Base-by-base conservation (phyloP, 352 stramenopile species). In the Globisporangium lucens region DNA sequence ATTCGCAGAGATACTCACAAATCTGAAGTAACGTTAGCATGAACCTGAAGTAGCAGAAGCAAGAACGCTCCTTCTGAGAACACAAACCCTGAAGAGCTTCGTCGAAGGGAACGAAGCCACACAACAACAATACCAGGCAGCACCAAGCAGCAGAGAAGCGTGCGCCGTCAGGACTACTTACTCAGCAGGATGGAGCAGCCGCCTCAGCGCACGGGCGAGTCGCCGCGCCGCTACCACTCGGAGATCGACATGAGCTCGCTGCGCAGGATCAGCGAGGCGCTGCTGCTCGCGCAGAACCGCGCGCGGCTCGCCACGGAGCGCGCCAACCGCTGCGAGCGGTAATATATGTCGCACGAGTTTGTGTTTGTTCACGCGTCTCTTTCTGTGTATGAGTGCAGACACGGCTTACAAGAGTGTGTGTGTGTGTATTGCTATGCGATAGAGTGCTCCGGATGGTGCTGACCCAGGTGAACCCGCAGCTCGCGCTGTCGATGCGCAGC, bases 241-340 rank as follows among this genome's bases (percentile, higher is more conserved):
- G 78, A 85, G 69, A 71, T 83, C 27, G 83, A 87, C 65, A 83
- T 88, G 67, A 75, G 52, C 65, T 81, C 80, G 53, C 75, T 90
- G 70, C 80, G 83, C 41, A 79, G 83, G 66, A 80, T 92, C 60
- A 77, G 83, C 58, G 83, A 92, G 56, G 83, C 83, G 27, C 77
- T 92, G 55, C 70, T 92, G 24, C 74, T 92, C 6, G 83, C 83
- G 22, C 83, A 92, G 68, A 92, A 87, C 66, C 82, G 83, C 67
- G 83, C 83, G 9, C 75, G 83, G 0, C 63, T 73, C 20, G 78
- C 83, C 43, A 86, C 82, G 0, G 83, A 90, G 47, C 78, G 83
- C 57, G 83, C 83, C 17, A 86, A 84, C 66, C 83, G 76, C 35
- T 77, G 77, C 41, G 83, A 92, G 75, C 82, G 82, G 83, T 92